Conservation (phyloP, 176 grass and related monocot species). For the Juncus effusus region DNA sequence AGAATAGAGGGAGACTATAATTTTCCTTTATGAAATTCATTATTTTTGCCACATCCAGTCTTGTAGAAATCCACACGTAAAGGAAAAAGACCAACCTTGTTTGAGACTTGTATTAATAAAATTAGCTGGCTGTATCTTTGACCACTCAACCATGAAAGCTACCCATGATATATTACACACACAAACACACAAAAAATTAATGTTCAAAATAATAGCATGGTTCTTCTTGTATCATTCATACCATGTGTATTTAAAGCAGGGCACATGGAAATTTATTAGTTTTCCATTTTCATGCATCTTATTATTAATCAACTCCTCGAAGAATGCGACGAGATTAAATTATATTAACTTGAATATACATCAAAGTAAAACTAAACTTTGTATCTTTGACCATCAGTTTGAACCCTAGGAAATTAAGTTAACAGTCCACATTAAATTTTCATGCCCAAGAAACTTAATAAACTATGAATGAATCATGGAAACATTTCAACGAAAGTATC, state of each 20-base stretch:
- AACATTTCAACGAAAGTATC: conserved; percentile 66
- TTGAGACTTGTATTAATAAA: conserved; percentile 29
- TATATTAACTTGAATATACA: conserved; percentile 4
- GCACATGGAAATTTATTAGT: conserved; percentile 11
- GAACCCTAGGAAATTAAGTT: conserved; percentile 8
- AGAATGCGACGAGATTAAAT: background rate
- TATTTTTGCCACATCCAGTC: conserved; percentile 17
- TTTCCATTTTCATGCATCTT: conserved; percentile 3
- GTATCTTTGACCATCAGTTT: conserved; percentile 4
- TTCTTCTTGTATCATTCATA: background rate
- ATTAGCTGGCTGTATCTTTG: conserved; percentile 36
- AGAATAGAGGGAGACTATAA: too few species aligned
- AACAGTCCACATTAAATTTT: background rate
- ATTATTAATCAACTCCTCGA: background rate
- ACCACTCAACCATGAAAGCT: conserved; percentile 28
- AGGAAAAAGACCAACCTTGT: conserved; percentile 42
- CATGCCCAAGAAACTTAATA: background rate
- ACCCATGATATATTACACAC: too few species aligned
- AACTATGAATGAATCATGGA: background rate
- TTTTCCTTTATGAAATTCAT: conserved; percentile 2
- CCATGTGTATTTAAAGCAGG: background rate
- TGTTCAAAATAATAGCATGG: background rate
- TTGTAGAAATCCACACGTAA: conserved; percentile 59
- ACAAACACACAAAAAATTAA: background rate
- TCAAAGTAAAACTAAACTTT: conserved; percentile 3